Base-by-base conservation (phyloP, 345 rosid species). In the Syzygium grande region DNA sequence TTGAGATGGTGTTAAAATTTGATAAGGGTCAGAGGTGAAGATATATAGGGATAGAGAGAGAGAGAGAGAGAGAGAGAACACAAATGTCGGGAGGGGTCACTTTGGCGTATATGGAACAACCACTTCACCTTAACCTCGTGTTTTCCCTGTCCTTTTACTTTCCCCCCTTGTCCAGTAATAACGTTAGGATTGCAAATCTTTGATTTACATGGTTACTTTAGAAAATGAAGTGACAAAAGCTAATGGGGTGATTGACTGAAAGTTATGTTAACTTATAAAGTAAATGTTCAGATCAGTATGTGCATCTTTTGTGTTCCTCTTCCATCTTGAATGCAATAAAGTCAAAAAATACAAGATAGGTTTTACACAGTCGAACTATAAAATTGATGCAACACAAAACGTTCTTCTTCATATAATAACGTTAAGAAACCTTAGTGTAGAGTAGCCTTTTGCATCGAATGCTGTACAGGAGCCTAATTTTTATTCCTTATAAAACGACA, bases 41-140 rank as follows among this genome's bases (percentile, higher is more conserved):
- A 41, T 46, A 41, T 46, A 52, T 30, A 54, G 77, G 41, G 15
- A 10, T 1, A 21, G 11, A 41, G 41, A 9, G 56, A 5, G 38
- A 41, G 85, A 58, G 87, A 13, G 61, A 59, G 58, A 53, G 61
- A 78, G 58, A 54, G 59, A 9, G 87, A 52, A 88, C 91, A 88
- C 91, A 87, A 88, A 55, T 88, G 91, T 92, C 90, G 90, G 92
- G 89, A 56, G 51, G 52, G 88, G 88, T 84, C 77, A 87, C 84
- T 87, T 68, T 30, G 88, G 43, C 86, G 89, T 87, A 88, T 73
- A 80, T 51, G 73, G 52, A 73, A 38, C 86, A 30, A 34, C 29
- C 55, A 52, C 11, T 58, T 83, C 15, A 34, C 16, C 51, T 65
- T 83, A 25, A 34, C 16, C 41, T 65, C 68, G 43, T 55, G 87